Evolutionary conservation across 768 basidiomycete genomes (phyloP).

Genomic region (Macrocybe gigantea): DNA sequence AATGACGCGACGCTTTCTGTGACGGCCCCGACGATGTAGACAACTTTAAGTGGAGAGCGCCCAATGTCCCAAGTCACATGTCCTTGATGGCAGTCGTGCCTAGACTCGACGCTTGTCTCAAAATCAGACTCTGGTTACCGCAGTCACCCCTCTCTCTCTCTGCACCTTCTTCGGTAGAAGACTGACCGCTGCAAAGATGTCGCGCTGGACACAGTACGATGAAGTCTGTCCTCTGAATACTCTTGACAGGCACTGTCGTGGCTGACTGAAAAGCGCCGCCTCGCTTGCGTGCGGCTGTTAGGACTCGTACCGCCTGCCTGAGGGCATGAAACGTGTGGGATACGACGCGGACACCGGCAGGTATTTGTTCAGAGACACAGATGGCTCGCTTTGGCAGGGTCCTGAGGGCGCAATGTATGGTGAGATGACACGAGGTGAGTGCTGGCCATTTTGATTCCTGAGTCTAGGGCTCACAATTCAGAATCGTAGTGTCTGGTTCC

Average conservation of each 20-base stretch:
- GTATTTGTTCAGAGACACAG: conserved; percentile 57
- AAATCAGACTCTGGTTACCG: no score
- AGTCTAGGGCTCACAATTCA: no score
- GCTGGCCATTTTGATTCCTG: neutral
- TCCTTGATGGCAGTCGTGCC: no score
- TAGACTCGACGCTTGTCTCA: no score
- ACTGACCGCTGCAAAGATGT: neutral
- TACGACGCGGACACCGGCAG: conserved; percentile 68
- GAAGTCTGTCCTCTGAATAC: conserved; percentile 23
- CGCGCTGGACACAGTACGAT: conserved; percentile 41
- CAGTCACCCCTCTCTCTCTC: no score
- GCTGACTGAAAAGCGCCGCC: neutral
- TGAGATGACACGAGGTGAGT: conserved; percentile 41
- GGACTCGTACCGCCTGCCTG: conserved; percentile 49
- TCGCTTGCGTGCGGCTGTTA: conserved; percentile 14
- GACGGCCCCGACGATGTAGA: no score
- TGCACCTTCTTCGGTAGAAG: no score
- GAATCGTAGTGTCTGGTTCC: no score
- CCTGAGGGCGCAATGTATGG: conserved; percentile 60
- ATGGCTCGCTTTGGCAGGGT: conserved; percentile 53
- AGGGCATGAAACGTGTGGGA: conserved; percentile 62
- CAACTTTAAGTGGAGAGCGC: no score
- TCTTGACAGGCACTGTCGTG: neutral
- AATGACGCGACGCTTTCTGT: no score
- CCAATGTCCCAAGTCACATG: no score